These are phyloP conservation scores for Alopecurus myosuroides DNA, from an alignment of 176 grass and related monocot species.

Conservation along the genomic window DNA sequence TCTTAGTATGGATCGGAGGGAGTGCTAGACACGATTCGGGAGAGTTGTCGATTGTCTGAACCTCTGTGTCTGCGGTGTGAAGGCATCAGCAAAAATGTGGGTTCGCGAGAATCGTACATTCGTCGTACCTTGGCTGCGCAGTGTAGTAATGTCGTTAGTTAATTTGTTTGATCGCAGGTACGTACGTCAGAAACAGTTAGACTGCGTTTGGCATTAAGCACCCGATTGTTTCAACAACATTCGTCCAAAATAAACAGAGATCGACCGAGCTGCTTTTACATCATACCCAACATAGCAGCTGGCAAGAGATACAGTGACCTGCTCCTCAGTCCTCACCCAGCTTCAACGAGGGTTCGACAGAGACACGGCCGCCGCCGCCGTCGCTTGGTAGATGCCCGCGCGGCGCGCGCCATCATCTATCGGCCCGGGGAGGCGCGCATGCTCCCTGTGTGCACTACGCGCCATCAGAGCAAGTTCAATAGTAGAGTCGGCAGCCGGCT, in stretches of 20 bases:
- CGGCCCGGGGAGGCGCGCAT: neutral
- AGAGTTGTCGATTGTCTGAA: no score
- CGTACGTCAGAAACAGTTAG: neutral
- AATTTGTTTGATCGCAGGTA: neutral
- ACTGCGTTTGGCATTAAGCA: neutral
- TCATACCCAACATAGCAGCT: neutral
- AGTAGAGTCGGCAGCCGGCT: no score
- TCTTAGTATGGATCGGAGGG: no score
- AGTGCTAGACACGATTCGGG: no score
- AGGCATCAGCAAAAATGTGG: no score
- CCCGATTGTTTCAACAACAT: neutral
- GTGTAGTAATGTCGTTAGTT: neutral
- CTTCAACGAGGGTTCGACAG: neutral
- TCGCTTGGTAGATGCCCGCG: no score
- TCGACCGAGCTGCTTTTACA: neutral
- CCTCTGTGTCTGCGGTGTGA: no score
- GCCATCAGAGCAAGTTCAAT: no score
- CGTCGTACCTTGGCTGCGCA: neutral
- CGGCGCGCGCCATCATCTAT: neutral
- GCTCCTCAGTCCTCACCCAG: neutral
- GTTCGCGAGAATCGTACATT: no score
- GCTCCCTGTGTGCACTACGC: no score
- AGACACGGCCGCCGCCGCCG: neutral
- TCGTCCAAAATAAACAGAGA: neutral
- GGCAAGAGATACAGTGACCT: no score